Base-by-base conservation (phyloP, 169 alveolate genomes). In the Plasmodium knowlesi region DNA sequence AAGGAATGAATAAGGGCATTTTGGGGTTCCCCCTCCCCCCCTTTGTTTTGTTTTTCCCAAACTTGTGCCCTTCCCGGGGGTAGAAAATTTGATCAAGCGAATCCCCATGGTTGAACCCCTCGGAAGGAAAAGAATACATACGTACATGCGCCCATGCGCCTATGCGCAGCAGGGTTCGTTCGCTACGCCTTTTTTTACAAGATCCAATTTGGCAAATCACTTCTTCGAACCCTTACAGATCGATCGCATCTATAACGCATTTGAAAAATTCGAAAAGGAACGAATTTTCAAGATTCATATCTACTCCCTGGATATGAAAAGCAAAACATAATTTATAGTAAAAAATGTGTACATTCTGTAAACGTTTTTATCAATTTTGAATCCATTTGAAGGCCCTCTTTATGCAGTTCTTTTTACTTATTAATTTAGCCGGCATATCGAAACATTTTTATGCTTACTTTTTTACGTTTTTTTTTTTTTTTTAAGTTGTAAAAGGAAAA, bases 311-410 rank as follows among this genome's bases (percentile, higher is more conserved):
- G 37, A 67, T 28, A 25, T 6, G 76, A 67, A 22, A 28, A 19
- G 4, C 37, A 28, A 67, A 67, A 50, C 22, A 50, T 50, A 50
- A 50, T 50, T 50, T 50, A 22, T 50, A 50, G 22, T 16, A 50
- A 50, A 50, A 50, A 50, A 50, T 12, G 22, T 16, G 61, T 50
- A 50, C 61, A 12, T 14, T 50, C 1, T 67, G 37, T 67, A 67
- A 67, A 25, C 54, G 39, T 34, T 79, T n/a, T 79, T 22, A 79
- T 41, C 70, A 79, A 79, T 79, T 79, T 79, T 79, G 73, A 79
- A 30, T 79, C 32, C 46, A 41, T 41, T 8, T 43, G 28, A 41
- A 79, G n/a, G 1, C 34, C 72, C 54, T 43, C 54, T 41, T 39
- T 43, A 6, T 50, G 25, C 25, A 50, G 8, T 41, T 16, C 70